These are phyloP conservation scores for Thymus mandschuricus DNA, from an alignment of 257 asterid species.

Conservation along the genomic window DNA sequence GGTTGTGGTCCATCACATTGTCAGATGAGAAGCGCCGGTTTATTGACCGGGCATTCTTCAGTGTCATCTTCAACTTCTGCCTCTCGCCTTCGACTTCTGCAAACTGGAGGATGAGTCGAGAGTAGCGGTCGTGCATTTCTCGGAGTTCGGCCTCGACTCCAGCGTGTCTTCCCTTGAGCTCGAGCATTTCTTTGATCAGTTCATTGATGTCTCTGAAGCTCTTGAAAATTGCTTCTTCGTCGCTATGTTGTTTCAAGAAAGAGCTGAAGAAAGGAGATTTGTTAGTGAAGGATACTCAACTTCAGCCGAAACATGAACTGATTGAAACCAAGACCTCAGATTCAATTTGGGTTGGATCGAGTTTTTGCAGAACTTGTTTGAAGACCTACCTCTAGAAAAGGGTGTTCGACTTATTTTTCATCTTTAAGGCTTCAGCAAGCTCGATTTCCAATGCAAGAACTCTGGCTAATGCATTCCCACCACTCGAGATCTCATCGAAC, in stretches of 20 bases:
- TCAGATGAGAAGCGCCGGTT: slow-evolving; percentile 49
- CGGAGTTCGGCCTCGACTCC: slow-evolving; percentile 71
- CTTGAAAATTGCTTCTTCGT: slow-evolving; percentile 80
- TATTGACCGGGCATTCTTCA: slow-evolving; percentile 61
- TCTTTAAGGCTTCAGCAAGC: no score
- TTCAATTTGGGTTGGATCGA: no score
- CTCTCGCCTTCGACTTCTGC: slow-evolving; percentile 99
- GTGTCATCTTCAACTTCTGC: slow-evolving; percentile 83
- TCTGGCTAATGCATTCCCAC: no score
- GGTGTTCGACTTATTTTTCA: no score
- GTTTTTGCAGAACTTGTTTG: no score
- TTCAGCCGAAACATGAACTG: no score
- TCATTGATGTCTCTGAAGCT: slow-evolving; percentile 87
- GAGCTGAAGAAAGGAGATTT: slow-evolving; percentile 47
- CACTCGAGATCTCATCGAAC: no score
- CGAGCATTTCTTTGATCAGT: slow-evolving; percentile 80
- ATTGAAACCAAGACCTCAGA: no score
- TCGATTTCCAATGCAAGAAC: no score
- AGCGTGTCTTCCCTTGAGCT: slow-evolving; percentile 73
- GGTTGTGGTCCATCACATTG: slow-evolving; percentile 34
- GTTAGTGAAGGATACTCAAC: no score
- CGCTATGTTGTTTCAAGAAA: slow-evolving; percentile 78
- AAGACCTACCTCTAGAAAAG: no score
- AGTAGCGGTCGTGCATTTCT: slow-evolving; percentile 91
- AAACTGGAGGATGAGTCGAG: slow-evolving; percentile 85